Percentiles rank a stretch among this genome's conserved stretches.
phyloP scores from a whole-genome alignment of 2,329 filamentous ascomycete species.

The Fusarium lyarnte region DNA sequence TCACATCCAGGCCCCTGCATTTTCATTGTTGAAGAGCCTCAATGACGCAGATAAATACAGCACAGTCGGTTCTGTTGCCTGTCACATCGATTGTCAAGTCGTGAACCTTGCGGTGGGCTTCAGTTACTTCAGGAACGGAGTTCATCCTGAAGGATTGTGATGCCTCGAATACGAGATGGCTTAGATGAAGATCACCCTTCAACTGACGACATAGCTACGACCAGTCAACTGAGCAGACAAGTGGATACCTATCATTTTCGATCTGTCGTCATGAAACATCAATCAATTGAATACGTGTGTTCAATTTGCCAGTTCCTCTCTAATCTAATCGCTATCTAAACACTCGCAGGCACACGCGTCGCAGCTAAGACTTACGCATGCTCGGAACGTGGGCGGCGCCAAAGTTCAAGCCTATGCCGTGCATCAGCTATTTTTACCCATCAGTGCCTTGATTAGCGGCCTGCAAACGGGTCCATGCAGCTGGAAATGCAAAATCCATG shows the following conservation, averaged over 20 bases:
- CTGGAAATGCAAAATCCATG: not conserved
- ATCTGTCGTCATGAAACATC: accelerated
- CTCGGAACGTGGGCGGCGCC: not conserved
- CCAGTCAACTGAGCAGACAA: not conserved
- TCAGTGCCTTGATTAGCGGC: not conserved
- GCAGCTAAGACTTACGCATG: not conserved
- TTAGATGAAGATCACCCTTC: not conserved
- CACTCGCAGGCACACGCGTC: not conserved
- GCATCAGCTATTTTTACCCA: not conserved
- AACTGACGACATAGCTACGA: not conserved
- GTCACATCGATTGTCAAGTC: accelerated
- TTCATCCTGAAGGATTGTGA: not conserved
- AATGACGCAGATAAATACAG: accelerated
- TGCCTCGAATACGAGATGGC: not conserved
- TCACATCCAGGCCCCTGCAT: not conserved
- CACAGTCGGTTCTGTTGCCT: accelerated
- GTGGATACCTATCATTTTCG: not conserved
- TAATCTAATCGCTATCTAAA: not conserved
- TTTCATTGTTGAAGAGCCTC: not conserved
- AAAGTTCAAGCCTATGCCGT: not conserved
- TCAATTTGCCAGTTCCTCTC: not conserved
- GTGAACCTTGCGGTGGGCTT: accelerated
- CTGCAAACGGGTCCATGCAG: not conserved
- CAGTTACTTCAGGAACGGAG: not conserved
- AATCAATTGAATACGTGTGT: not conserved